Percentiles rank a stretch among this genome's conserved stretches.
Conservation (phyloP, 192 early-diverging fungal species). For the Coemansia sp. region DNA sequence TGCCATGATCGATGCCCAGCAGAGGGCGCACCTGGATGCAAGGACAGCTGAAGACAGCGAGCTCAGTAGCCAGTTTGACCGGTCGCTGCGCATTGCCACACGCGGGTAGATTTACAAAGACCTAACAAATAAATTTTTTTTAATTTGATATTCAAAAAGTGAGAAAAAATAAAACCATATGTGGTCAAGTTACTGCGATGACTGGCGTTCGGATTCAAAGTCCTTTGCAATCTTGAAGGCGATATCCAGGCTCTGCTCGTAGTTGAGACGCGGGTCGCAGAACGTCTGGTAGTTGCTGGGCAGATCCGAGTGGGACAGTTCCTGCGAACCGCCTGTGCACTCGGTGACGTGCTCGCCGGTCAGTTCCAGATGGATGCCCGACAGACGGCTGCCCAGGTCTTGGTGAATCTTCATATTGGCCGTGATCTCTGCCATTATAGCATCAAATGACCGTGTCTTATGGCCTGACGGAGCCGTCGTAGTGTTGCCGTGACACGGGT, state of each 20-base stretch:
- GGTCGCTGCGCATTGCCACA: constrained; percentile 16
- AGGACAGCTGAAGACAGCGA: constrained; percentile 4
- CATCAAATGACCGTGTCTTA: constrained; percentile 89
- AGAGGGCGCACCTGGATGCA: constrained; percentile 19
- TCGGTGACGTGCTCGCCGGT: constrained; percentile 97
- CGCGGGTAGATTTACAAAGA: background rate
- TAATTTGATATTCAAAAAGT: background rate
- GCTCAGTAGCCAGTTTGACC: constrained; percentile 17
- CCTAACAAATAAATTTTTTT: background rate
- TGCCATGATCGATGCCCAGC: constrained; percentile 27
- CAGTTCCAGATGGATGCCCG: constrained; percentile 95
- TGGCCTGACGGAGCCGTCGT: constrained; percentile 75
- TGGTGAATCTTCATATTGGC: constrained; percentile 82
- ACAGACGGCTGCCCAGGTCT: constrained; percentile 67
- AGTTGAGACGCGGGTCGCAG: constrained; percentile 96
- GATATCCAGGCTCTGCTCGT: constrained; percentile 95
- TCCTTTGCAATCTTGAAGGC: constrained; percentile 94
- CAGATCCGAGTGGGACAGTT: constrained; percentile 79
- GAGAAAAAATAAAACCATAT: background rate
- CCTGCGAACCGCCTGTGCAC: constrained; percentile 98
- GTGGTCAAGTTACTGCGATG: background rate
- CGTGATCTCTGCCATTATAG: constrained; percentile 86
- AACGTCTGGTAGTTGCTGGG: constrained; percentile 90
- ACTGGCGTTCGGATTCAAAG: constrained; percentile 63
- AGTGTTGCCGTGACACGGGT: constrained; percentile 99